Evolutionary conservation across 176 grass and related monocot species (phyloP).

Genomic region (Musa schizocarpa): DNA sequence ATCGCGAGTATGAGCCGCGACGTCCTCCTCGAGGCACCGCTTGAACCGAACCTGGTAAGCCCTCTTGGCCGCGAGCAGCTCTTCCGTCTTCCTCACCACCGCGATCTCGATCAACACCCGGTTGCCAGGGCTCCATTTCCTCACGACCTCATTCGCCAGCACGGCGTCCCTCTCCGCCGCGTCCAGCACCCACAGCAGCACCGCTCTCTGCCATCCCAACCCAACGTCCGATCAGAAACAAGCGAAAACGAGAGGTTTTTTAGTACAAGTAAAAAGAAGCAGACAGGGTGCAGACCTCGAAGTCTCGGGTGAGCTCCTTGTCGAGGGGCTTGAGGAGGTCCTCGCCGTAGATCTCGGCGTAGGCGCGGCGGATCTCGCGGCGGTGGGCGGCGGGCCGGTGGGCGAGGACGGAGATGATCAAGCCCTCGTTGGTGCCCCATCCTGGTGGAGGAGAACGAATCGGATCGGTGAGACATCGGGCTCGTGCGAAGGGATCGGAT

Average conservation of each 20-base stretch:
- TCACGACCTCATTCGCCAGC: conserved; percentile 62
- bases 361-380: conserved; percentile 50
- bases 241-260: background rate
- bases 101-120: conserved; percentile 75
- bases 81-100: conserved; percentile 44
- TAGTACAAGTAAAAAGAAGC: background rate
- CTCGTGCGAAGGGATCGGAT: background rate
- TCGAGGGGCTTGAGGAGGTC: conserved; percentile 65
- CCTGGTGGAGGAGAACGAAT: conserved; percentile 22
- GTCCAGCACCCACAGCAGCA: conserved; percentile 72
- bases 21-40: conserved; percentile 88
- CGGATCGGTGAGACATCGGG: background rate
- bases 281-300: conserved; percentile 49
- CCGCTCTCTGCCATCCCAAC: conserved; percentile 34
- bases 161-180: conserved; percentile 70
- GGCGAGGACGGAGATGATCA: conserved; percentile 76
- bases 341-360: conserved; percentile 51
- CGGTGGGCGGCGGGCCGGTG: conserved; percentile 70
- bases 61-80: conserved; percentile 57
- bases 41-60: conserved; percentile 77
- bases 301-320: conserved; percentile 80
- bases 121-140: conserved; percentile 46
- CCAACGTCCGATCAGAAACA: background rate
- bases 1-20: conserved; percentile 57
- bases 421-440: conserved; percentile 85